Percentiles rank a stretch among this genome's conserved stretches.
These are phyloP conservation scores for Chalaropsis thielavioides DNA, from an alignment of 2,329 filamentous ascomycete genomes.

Conservation along the genomic window DNA sequence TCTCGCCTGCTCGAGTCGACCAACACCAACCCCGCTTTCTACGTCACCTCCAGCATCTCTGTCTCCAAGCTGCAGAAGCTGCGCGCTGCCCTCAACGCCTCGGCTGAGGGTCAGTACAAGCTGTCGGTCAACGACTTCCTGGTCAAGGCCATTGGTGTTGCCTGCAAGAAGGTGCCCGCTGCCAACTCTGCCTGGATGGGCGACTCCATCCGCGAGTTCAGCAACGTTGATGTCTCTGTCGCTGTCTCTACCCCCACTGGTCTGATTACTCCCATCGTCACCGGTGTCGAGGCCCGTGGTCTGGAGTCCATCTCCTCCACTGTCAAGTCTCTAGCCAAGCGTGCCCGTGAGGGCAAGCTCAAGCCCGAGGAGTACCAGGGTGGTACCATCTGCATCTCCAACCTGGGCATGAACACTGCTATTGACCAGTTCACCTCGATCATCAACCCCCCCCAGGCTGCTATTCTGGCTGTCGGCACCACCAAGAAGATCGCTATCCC, in stretches of 20 bases:
- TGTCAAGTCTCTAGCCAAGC: constrained; percentile 95
- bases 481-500: constrained; percentile 90
- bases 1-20: constrained; percentile 76
- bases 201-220: constrained; percentile 84
- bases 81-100: constrained; percentile 79
- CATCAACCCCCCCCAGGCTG: constrained; percentile 96
- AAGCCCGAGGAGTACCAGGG: constrained; percentile 99
- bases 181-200: constrained; percentile 94
- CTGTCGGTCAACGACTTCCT: constrained; percentile 99
- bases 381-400: constrained; percentile 97
- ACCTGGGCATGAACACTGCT: constrained; percentile 99
- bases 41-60: constrained; percentile 79
- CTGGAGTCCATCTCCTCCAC: constrained; percentile 74
- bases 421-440: constrained; percentile 96
- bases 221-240: constrained; percentile 85
- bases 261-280: constrained; percentile 95
- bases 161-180: constrained; percentile 82
- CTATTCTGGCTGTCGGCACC: constrained; percentile 87
- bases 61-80: constrained; percentile 94
- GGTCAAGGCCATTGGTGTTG: constrained; percentile 84
- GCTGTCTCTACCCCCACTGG: constrained; percentile 86
- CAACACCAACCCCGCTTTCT: constrained; percentile 95
- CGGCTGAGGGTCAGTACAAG: constrained; percentile 88
- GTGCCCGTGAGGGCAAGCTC: constrained; percentile 90
- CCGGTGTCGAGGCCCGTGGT: constrained; percentile 71